phyloP scores from a whole-genome alignment of 208 protist species.

The Leishmania tropica region DNA sequence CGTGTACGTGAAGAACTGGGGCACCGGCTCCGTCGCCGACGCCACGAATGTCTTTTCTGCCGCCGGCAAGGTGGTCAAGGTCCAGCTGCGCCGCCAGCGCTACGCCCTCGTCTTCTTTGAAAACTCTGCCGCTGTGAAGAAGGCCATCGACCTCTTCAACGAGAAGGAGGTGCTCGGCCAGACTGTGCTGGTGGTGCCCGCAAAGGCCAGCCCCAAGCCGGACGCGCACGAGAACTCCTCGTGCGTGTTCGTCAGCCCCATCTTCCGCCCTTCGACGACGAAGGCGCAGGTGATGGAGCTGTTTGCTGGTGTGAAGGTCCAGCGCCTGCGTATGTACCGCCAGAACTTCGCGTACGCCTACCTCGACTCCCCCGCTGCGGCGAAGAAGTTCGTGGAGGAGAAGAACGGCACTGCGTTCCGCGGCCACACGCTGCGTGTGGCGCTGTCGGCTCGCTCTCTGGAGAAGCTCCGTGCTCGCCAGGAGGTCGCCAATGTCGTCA shows the following conservation, averaged over 20 bases:
- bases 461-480: slow-evolving; percentile 66
- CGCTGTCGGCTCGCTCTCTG: slow-evolving; percentile 68
- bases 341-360: slow-evolving; percentile 85
- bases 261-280: slow-evolving; percentile 79
- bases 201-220: slow-evolving; percentile 75
- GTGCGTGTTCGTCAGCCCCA: slow-evolving; percentile 78
- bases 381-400: slow-evolving; percentile 74
- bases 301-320: slow-evolving; percentile 71
- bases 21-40: slow-evolving; percentile 69
- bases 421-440: slow-evolving; percentile 72
- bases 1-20: slow-evolving; percentile 90
- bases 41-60: slow-evolving; percentile 53
- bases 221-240: slow-evolving; percentile 75
- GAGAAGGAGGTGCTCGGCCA: slow-evolving; percentile 75
- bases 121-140: slow-evolving; percentile 80
- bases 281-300: slow-evolving; percentile 73
- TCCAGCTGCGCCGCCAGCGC: slow-evolving; percentile 72
- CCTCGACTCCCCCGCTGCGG: slow-evolving; percentile 66
- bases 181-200: slow-evolving; percentile 69
- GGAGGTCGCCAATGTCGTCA: slow-evolving; percentile 61
- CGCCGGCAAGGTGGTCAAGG: slow-evolving; percentile 63
- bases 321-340: slow-evolving; percentile 80
- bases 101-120: slow-evolving; percentile 88
- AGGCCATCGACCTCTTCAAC: slow-evolving; percentile 89
- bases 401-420: slow-evolving; percentile 82